Base-by-base conservation (phyloP, 2,329 filamentous ascomycete genomes). In the Ceratocystis cubensis region DNA sequence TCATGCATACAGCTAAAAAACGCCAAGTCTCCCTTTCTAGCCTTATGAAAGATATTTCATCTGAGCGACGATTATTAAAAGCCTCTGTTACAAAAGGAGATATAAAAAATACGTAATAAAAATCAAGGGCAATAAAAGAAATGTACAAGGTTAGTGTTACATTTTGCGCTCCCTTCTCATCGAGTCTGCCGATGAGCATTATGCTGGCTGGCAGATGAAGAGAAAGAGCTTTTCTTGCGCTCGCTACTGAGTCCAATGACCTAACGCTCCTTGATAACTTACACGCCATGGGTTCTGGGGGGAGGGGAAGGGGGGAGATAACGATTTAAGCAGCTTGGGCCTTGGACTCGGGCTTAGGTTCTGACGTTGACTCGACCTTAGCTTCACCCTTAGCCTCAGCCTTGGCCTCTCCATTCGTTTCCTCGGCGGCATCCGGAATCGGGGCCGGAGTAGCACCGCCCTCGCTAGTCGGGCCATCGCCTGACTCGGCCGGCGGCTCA, bases 401-500 rank as follows among this genome's bases (percentile, higher is more conserved):
- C 5, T 72, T 73, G 5, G 73, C 73, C 66, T 75, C 74, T 5
- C 68, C 68, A 25, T 62, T 37, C n/a, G 10, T 45, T 3, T 61
- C 56, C 17, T 25, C 61, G 10, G 30, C 25, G 10, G 30, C 25
- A 64, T 70, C 69, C 50, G 50, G 50, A 22, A 25, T 20, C n/a
- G 48, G n/a, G 6, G 69, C 37, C 5, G 64, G 56, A 62, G 68
- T 63, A 10, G 53, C 63, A 22, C 64, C 44, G 48, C 63, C 57
- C 30, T 64, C 63, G 6, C 57, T 5, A 33, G 71, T 71, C 1
- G 72, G 72, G 2, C 28, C 56, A 30, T 72, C 75, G 45, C 73
- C 73, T 61, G 69, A 71, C 7, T 70, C 72, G 41, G 69, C 30
- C 22, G 69, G 69, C 13, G 69, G 76, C 41, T 87, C 85, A 63